Evolutionary conservation across 176 grass and related monocot genomes (phyloP), one percentile per base, ranked within the genome.

Genomic region (Avena insularis): DNA sequence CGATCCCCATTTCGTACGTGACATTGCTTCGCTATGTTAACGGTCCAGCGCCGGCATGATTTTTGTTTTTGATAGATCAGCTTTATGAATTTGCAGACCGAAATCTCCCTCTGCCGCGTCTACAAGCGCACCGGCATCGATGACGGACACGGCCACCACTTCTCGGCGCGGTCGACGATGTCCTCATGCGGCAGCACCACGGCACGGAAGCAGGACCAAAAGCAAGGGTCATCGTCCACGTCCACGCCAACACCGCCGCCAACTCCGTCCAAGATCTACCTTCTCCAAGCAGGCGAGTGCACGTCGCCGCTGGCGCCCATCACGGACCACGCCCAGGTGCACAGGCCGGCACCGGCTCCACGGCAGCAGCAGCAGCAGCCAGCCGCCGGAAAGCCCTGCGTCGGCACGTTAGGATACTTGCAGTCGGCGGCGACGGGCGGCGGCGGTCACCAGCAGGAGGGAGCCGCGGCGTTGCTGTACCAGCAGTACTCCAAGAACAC

Each of bases 61-160:
- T 17, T 67, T 66, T 33, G 27, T 5, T 64, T 27, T 6, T 31
- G 62, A 66, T 66, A 16, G 63, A 15, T 16, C 33, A 68, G 17
- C 75, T 21, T 21, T 14, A 46, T 64, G 45, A 69, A 80, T 85
- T 80, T 89, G 85, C 87, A 99, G 97, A 90, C 92, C 0, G 97
- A 99, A 43, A 99, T 97, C 45, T 99, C 94, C 9, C 87, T 99
- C 7, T 99, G 97, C 78, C 91, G 97, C 50, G 94, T 99, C 47
- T 90, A 99, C 80, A 99, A 97, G 87, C 90, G 97, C 73, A 84
- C 94, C 9, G 94, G 97, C 63, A 92, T 97, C 77, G 92, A 99
- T 35, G 94, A 97, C 78, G 87, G 89, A 49, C 88, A 66, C 46
- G 71, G 56, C 64, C 54, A 86, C n/a, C 29, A 49, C 14, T 80